Base-by-base conservation (phyloP, 176 grass and related monocot genomes). In the Alloteropsis semialata region DNA sequence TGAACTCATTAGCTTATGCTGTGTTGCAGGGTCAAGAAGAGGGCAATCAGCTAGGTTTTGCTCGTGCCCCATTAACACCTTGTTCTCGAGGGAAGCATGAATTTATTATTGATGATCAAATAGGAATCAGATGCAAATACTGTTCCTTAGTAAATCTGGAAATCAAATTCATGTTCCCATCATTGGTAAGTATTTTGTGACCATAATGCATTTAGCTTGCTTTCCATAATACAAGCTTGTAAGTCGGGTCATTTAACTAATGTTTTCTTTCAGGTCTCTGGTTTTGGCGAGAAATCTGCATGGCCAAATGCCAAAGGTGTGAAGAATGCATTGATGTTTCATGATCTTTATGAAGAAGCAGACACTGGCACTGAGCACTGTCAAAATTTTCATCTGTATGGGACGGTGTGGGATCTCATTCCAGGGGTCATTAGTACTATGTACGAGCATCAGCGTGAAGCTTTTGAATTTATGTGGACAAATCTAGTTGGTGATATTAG, bases 391-490 rank as follows among this genome's bases (percentile, higher is more conserved):
- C 85, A 64, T 89, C 51, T 86, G 30, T 78, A 70, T 59, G 92
- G 87, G 77, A 94, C 94, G 0, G 88, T 97, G 19, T 97, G 94
- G 94, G 90, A 94, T 88, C 88, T 97, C 69, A 94, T 97, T 78
- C 94, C 94, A 29, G 92, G 92, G 24, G 79, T 87, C 61, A 74
- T 84, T 72, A 58, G 36, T 65, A 94, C 72, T 53, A 87, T 97
- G 90, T 92, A 94, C 75, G 59, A 86, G 65, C 94, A 97, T 88
- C 92, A 97, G 65, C 72, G 64, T 5, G 85, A 97, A 88, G 94
- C 94, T 82, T 90, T 97, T 74, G 94, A 97, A 72, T 97, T 97
- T 85, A 94, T 97, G 92, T 97, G 92, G 94, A 91, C 88, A 87
- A 97, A 94, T 78, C 56, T 94, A 51, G 92, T 91, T 2, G 94